Evolutionary conservation across 495 filamentous ascomycete species (phyloP).

Genomic region (Penicillium nucicola): DNA sequence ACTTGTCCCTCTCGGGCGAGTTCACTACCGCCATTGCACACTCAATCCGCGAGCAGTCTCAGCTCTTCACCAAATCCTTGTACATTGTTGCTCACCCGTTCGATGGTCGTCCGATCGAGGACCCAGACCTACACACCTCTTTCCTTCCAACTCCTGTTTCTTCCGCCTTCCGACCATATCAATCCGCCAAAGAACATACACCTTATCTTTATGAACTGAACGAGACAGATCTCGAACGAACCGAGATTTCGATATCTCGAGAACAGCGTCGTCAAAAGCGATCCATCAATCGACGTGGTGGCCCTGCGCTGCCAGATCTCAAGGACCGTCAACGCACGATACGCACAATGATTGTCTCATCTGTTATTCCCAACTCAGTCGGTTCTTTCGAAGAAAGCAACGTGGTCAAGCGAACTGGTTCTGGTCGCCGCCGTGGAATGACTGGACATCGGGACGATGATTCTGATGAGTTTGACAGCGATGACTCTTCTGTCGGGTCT

Average conservation of each 20-base stretch:
- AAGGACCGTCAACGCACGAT: conserved; percentile 93
- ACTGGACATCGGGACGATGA: conserved; percentile 62
- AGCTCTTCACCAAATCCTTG: conserved; percentile 88
- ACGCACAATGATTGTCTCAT: conserved; percentile 84
- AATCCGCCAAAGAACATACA: conserved; percentile 87
- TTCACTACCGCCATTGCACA: conserved; percentile 98
- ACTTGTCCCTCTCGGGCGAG: conserved; percentile 90
- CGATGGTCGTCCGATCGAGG: conserved; percentile 89
- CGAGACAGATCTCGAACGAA: conserved; percentile 84
- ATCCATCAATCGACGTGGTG: conserved; percentile 88
- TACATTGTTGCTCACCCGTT: conserved; percentile 93
- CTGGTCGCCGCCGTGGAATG: conserved; percentile 44
- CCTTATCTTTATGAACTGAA: conserved; percentile 93
- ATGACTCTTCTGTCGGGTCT: conserved; percentile 82
- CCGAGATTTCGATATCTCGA: conserved; percentile 86
- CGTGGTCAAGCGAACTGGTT: conserved; percentile 73
- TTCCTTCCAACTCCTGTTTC: conserved; percentile 84
- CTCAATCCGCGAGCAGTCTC: conserved; percentile 91
- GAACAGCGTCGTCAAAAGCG: conserved; percentile 93
- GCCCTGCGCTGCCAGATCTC: conserved; percentile 90
- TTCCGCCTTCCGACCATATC: conserved; percentile 80
- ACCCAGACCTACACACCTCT: conserved; percentile 77
- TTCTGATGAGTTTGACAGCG: conserved; percentile 83
- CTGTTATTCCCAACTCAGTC: conserved; percentile 83
- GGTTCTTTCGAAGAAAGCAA: conserved; percentile 76